Evolutionary conservation across 2,329 filamentous ascomycete species (phyloP).

Genomic region (Pleurostoma richardsiae): DNA sequence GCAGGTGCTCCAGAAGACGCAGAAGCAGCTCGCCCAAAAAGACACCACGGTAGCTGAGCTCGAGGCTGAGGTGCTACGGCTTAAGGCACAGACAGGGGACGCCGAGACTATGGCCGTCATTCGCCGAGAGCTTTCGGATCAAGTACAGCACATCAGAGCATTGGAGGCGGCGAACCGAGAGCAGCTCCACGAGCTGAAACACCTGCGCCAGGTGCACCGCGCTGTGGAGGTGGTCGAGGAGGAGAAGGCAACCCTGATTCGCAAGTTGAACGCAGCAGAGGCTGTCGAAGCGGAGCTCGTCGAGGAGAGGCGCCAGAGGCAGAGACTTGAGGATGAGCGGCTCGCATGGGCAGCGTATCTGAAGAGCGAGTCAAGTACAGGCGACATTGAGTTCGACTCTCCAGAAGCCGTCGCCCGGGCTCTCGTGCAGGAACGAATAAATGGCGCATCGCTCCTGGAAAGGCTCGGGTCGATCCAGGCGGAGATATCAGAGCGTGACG

Average conservation of each 20-base stretch:
- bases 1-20: constrained; percentile 50
- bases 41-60: constrained; percentile 68
- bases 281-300: constrained; percentile 69
- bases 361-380: constrained; percentile 57
- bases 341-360: constrained; percentile 83
- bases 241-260: constrained; percentile 80
- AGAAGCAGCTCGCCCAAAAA: constrained; percentile 62
- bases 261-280: constrained; percentile 70
- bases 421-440: constrained; percentile 75
- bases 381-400: constrained; percentile 73
- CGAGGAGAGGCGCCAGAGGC: constrained; percentile 76
- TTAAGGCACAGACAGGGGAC: constrained; percentile 85
- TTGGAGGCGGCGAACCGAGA: constrained; percentile 79
- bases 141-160: constrained; percentile 83
- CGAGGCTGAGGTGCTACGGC: constrained; percentile 75
- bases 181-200: constrained; percentile 72
- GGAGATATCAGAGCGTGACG: constrained; percentile 72
- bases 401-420: constrained; percentile 84
- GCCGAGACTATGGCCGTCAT: constrained; percentile 81
- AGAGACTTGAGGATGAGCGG: constrained; percentile 84
- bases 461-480: constrained; percentile 74
- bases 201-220: constrained; percentile 74
- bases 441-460: constrained; percentile 74
- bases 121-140: constrained; percentile 82
- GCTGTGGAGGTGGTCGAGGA: constrained; percentile 94